These are phyloP conservation scores for Poronia punctata DNA, from an alignment of 495 filamentous ascomycete species.

Conservation along the genomic window DNA sequence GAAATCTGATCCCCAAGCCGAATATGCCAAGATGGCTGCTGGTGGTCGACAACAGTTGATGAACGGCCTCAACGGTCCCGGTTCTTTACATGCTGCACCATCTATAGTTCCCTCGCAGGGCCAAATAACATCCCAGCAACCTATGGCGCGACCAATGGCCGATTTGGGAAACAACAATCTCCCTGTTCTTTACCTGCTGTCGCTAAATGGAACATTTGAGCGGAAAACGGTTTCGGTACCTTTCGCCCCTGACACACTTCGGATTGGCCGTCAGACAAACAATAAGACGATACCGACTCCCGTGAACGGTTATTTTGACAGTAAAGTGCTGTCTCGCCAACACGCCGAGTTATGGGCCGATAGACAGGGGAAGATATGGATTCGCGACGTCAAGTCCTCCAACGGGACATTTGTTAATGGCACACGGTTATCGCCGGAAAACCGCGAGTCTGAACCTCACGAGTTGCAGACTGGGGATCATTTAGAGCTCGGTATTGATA, in stretches of 20 bases:
- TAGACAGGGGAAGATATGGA: constrained; percentile 81
- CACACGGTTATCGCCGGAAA: constrained; percentile 81
- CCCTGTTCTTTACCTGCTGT: constrained; percentile 72
- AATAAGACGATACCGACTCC: constrained; percentile 87
- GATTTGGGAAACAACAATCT: constrained; percentile 52
- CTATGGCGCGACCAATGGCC: constrained; percentile 42
- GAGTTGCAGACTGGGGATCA: constrained; percentile 83
- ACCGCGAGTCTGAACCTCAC: constrained; percentile 89
- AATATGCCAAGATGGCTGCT: constrained; percentile 37
- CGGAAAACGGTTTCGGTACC: constrained; percentile 91
- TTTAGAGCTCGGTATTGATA: constrained; percentile 92
- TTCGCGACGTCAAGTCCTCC: constrained; percentile 94
- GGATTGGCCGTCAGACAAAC: constrained; percentile 95
- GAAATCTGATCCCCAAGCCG: constrained; percentile 34
- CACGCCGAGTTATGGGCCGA: constrained; percentile 97
- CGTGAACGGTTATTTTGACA: constrained; percentile 92
- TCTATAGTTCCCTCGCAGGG: constrained; percentile 54
- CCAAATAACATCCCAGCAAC: constrained; percentile 31
- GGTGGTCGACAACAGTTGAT: constrained; percentile 40
- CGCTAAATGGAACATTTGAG: constrained; percentile 92
- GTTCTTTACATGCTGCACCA: constrained; percentile 68
- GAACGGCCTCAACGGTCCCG: constrained; percentile 53
- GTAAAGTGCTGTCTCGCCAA: constrained; percentile 91
- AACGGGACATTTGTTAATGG: constrained; percentile 98
- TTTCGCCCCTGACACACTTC: constrained; percentile 77